These are phyloP conservation scores for Penicillium lagena DNA, from an alignment of 495 filamentous ascomycete genomes.

Conservation along the genomic window DNA sequence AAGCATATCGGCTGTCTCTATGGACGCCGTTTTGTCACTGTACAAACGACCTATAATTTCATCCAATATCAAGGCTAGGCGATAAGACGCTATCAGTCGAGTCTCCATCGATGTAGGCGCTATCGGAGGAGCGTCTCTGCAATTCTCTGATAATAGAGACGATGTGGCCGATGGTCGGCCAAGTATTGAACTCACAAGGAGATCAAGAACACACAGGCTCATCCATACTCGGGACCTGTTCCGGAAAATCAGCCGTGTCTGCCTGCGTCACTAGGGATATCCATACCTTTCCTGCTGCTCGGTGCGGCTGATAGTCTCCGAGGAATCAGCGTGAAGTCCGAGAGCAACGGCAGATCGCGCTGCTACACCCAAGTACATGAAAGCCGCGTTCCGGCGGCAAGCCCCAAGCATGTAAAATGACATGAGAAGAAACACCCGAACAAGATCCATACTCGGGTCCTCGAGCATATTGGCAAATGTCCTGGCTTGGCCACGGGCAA, in stretches of 20 bases:
- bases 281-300: constrained; percentile 21
- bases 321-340: constrained; percentile 28
- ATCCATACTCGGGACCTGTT: constrained; percentile 32
- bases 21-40: constrained; percentile 23
- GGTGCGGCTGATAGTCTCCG: constrained; percentile 2
- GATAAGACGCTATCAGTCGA: constrained; percentile 27
- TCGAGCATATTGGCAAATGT: constrained; percentile 33
- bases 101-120: constrained; percentile 2
- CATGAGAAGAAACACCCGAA: constrained; percentile 36
- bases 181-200: constrained; percentile 37
- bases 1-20: constrained; percentile 26
- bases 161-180: constrained; percentile 32
- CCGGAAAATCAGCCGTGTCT: not conserved
- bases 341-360: constrained; percentile 35
- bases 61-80: constrained; percentile 27
- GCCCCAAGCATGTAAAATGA: constrained; percentile 43
- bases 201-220: constrained; percentile 38
- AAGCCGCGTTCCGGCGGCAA: constrained; percentile 41
- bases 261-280: not conserved
- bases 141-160: constrained; percentile 15
- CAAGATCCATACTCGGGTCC: constrained; percentile 34
- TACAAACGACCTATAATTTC: constrained; percentile 29
- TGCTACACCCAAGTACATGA: constrained; percentile 43
- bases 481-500: constrained; percentile 30
- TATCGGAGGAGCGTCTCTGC: constrained; percentile 2